phyloP scores from a whole-genome alignment of 148 eudicot species.

The Pharnaceum exiguum region DNA sequence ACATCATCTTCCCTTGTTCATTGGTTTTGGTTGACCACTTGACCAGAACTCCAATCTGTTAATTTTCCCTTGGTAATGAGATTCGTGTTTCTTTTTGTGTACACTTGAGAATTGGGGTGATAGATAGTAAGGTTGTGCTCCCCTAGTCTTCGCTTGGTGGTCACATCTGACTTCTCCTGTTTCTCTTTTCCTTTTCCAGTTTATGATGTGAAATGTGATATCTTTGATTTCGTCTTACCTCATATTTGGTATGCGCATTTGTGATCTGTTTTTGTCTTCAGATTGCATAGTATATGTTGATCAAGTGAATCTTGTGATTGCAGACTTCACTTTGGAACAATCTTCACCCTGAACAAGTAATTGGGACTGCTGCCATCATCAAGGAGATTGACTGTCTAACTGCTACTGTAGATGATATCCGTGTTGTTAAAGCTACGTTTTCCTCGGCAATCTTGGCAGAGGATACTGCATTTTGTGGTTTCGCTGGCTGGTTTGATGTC shows the following conservation, averaged over 20 bases:
- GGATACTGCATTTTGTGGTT: constrained; percentile 64
- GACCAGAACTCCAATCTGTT: too few relatives aligned
- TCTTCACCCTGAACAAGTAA: constrained; percentile 86
- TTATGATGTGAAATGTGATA: too few relatives aligned
- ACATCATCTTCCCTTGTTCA: not conserved
- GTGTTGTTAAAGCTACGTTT: constrained; percentile 41
- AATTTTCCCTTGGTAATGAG: too few relatives aligned
- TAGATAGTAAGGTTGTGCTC: too few relatives aligned
- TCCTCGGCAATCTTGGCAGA: constrained; percentile 49
- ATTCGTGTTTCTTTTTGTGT: too few relatives aligned
- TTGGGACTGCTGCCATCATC: constrained; percentile 61
- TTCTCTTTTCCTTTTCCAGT: too few relatives aligned
- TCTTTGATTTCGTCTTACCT: not conserved
- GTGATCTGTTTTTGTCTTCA: not conserved
- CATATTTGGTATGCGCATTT: not conserved
- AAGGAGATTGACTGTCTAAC: constrained; percentile 87
- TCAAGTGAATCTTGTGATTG: constrained; percentile 2
- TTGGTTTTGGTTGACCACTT: not conserved
- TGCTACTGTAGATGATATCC: constrained; percentile 69
- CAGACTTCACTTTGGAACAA: constrained; percentile 93
- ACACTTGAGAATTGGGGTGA: too few relatives aligned
- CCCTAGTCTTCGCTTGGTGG: too few relatives aligned
- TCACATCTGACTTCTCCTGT: too few relatives aligned
- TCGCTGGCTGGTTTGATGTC: constrained; percentile 98
- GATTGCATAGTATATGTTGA: not conserved